Evolutionary conservation across 352 stramenopile genomes (phyloP).

Genomic region (Blastocystis sp.): DNA sequence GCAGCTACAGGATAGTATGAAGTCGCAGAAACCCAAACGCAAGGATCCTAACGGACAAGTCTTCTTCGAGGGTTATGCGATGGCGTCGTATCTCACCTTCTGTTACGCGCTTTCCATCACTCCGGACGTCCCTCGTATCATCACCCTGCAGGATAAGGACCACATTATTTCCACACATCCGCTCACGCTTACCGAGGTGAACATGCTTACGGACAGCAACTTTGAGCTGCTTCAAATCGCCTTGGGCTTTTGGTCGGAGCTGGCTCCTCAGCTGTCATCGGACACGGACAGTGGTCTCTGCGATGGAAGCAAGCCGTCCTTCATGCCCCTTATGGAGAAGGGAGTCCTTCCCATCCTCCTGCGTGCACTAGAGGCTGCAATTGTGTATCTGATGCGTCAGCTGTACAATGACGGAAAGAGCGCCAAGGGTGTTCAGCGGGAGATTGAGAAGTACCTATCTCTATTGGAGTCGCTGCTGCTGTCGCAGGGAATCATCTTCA

Average conservation of each 20-base stretch:
- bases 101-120: not conserved
- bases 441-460: not conserved
- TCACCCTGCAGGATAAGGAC: not conserved
- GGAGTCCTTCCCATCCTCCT: slow-evolving; percentile 26
- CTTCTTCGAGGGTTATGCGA: slow-evolving; percentile 38
- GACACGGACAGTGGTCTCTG: not conserved
- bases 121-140: not conserved
- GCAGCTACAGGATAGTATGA: not conserved
- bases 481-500: not conserved
- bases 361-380: not conserved
- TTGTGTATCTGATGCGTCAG: slow-evolving; percentile 8
- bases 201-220: not conserved
- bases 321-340: slow-evolving; percentile 36
- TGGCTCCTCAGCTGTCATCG: not conserved
- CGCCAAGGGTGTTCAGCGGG: not conserved
- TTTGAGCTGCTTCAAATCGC: not conserved
- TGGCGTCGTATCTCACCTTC: slow-evolving; percentile 8
- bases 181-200: not conserved
- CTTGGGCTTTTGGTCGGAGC: not conserved
- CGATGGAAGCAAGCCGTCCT: not conserved
- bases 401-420: slow-evolving; percentile 16
- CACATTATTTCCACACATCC: not conserved
- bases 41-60: not conserved
- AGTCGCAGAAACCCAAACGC: slow-evolving; percentile 36
- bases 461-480: not conserved